Percentiles rank a stretch among this genome's conserved stretches.
phyloP scores from a whole-genome alignment of 495 filamentous ascomycete genomes.

The Penicillium ucsense region DNA sequence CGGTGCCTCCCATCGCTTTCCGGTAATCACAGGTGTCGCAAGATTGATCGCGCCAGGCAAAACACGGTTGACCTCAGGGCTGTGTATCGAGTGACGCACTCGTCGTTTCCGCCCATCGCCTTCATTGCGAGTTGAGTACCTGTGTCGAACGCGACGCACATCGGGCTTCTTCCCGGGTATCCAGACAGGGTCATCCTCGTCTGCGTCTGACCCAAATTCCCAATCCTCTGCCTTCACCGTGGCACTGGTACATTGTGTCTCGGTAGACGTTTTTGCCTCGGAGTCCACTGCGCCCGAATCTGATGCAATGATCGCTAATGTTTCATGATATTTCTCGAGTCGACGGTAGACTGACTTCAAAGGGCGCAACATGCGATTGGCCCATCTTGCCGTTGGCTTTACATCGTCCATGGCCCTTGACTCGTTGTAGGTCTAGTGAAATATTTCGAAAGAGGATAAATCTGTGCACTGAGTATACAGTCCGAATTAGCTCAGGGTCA shows the following conservation, averaged over 20 bases:
- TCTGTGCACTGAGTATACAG: no score
- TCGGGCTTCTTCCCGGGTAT: slow-evolving; percentile 27
- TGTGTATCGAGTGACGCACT: slow-evolving; percentile 25
- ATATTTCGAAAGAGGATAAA: no score
- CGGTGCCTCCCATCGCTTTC: slow-evolving; percentile 19
- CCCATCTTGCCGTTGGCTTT: slow-evolving; percentile 37
- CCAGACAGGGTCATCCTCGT: slow-evolving; percentile 36
- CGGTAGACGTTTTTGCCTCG: slow-evolving; percentile 1
- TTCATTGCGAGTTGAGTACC: slow-evolving; percentile 27
- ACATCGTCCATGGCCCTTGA: slow-evolving; percentile 25
- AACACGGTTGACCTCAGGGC: slow-evolving; percentile 28
- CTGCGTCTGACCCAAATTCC: slow-evolving; percentile 26
- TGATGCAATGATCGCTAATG: slow-evolving; percentile 22
- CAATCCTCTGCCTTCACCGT: slow-evolving; percentile 1
- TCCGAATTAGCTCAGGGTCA: no score
- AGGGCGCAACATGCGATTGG: slow-evolving; percentile 39
- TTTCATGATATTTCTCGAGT: slow-evolving; percentile 36
- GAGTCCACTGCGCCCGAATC: slow-evolving; percentile 15
- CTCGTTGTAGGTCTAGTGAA: no score
- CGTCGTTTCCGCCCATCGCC: slow-evolving; percentile 15
- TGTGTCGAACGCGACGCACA: slow-evolving; percentile 28
- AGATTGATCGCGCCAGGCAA: slow-evolving; percentile 39
- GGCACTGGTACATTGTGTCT: background rate
- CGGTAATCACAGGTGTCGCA: slow-evolving; percentile 36
- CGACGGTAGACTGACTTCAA: slow-evolving; percentile 36